These are phyloP conservation scores for Collybia nuda DNA, from an alignment of 768 basidiomycete genomes.

Conservation along the genomic window DNA sequence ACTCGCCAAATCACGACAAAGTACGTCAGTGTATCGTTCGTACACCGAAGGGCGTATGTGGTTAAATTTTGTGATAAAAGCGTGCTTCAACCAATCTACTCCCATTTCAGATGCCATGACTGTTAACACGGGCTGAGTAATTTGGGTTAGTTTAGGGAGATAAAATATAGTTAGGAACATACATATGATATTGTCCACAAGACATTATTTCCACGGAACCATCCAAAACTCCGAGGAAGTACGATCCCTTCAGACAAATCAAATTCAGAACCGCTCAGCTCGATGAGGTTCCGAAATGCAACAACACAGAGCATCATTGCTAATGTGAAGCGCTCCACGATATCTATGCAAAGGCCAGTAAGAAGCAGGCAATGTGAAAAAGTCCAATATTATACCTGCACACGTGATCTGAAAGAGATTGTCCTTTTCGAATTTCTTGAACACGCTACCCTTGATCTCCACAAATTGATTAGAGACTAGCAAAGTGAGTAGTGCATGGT, in stretches of 20 bases:
- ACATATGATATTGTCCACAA: slow-evolving; percentile 91
- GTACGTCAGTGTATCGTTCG: slow-evolving; percentile 91
- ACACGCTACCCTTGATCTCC: slow-evolving; percentile 98
- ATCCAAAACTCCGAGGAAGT: slow-evolving; percentile 82
- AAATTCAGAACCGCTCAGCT: slow-evolving; percentile 89
- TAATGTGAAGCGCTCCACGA: slow-evolving; percentile 95
- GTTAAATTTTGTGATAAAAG: slow-evolving; percentile 99
- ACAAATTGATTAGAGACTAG: slow-evolving; percentile 98
- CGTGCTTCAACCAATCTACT: slow-evolving; percentile 99
- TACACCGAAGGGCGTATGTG: slow-evolving; percentile 96
- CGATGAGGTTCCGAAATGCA: slow-evolving; percentile 92
- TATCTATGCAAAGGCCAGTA: slow-evolving; percentile 57
- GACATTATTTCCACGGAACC: slow-evolving; percentile 77
- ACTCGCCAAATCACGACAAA: slow-evolving; percentile 89
- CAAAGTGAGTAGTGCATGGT: slow-evolving; percentile 90
- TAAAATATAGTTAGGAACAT: slow-evolving; percentile 23
- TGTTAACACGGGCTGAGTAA: slow-evolving; percentile 78
- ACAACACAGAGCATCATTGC: slow-evolving; percentile 89
- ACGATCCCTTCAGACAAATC: slow-evolving; percentile 71
- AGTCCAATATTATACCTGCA: slow-evolving; percentile 38
- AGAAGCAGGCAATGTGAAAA: not conserved
- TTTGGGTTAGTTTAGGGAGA: not conserved
- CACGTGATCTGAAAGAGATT: slow-evolving; percentile 98
- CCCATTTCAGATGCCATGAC: slow-evolving; percentile 90
- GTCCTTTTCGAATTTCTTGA: slow-evolving; percentile 99